Base-by-base conservation (phyloP, 441 rosid species). In the Isatis lusitanica region DNA sequence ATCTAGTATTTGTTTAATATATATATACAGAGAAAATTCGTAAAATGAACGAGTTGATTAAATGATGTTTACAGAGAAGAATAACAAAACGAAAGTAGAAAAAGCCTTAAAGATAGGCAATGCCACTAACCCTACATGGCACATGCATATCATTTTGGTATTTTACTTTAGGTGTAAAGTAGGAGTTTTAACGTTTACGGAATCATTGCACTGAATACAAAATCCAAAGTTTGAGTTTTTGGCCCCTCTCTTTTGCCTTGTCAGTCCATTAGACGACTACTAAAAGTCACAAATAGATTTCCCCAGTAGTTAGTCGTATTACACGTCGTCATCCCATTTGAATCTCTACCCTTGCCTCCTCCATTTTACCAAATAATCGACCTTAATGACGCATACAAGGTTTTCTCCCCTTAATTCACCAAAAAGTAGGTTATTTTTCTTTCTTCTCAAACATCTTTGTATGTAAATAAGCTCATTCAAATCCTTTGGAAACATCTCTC, bases 81-180 rank as follows among this genome's bases (percentile, higher is more conserved):
- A 11, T 13, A 36, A 9, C 1, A 26, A 55, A 15, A 6, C 35
- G 56, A 7, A 48, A 5, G 26, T 17, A 18, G 10, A 68, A 44
- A 76, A 76, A 63, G 71, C 56, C 74, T 28, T 70, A 56, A 64
- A 58, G 42, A 28, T 31, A 64, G 75, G 71, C 72, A 65, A 7
- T 57, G 52, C 70, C 71, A 57, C 57, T 65, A 68, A 71, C 73
- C 57, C 68, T 50, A 76, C 80, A 48, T n/a, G 7, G 76, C 80
- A 77, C 76, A 77, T 77, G 76, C 80, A 77, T 42, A 59, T 66
- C 57, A 18, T 71, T 51, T 77, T 71, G 76, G 76, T 77, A 66
- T 50, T 51, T 51, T 36, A 66, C 69, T 77, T 77, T 70, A 65
- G 48, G 63, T 62, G 28, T 66, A 71, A 71, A 77, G 68, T 52